Base-by-base conservation (phyloP, 495 filamentous ascomycete species). In the Lasiosphaeria hispida region DNA sequence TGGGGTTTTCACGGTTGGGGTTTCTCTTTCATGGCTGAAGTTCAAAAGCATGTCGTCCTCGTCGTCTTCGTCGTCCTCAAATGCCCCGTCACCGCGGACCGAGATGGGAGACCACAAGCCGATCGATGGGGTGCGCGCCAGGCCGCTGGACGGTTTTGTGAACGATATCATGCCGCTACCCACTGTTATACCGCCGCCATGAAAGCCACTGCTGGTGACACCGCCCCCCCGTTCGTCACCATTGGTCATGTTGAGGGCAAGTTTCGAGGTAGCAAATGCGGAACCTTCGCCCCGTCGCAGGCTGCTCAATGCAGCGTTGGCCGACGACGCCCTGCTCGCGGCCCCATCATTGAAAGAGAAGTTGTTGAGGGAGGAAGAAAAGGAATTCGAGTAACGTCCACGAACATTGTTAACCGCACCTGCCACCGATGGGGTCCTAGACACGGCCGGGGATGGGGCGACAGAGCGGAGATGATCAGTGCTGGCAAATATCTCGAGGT, bases 391-490 rank as follows among this genome's bases (percentile, higher is more conserved):
- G 58, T 65, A 57, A 3, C 69, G 65, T 1, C 57, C 60, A 3
- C 72, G 65, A n/a, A 53, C 19, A 18, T 50, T 53, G 42, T 57
- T 48, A 17, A 64, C 7, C 5, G 57, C 51, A 35, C 50, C 53
- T 11, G 60, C 51, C 30, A 66, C 48, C 8, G 68, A 67, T 11
- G 70, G 41, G 7, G 62, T 52, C n/a, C 62, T 52, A 9, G 62
- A 47, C 5, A 62, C 40, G 11, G 67, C 43, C 0, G 74, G 68
- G 6, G 75, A 72, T n/a, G 80, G 76, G 0, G 62, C 40, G 8
- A 65, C 41, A 6, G 82, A 77, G 9, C 87, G 83, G 4, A 96
- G 77, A 66, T 97, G 92, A 17, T 96, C 92, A 1, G 84, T 87
- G 33, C 87, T 92, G 23, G 89, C 89, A 11, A 88, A 76, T 14